Percentiles rank a stretch among this genome's conserved stretches.
Conservation (phyloP, 306 rosid genomes). For the Lotus japonicus region DNA sequence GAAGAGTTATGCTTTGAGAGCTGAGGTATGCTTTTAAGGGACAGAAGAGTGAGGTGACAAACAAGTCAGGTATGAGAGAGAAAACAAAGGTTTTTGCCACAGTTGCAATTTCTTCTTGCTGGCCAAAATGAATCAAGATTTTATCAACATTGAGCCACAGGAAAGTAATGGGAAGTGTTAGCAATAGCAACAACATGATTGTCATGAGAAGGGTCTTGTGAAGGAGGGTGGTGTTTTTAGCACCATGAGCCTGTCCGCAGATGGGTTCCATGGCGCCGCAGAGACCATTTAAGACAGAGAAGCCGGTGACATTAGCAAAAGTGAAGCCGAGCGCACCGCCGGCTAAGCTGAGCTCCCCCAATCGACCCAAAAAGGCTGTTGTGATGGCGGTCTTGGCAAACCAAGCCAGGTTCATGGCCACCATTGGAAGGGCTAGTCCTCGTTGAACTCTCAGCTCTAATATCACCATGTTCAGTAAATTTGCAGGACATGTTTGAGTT, state of each 20-base stretch:
- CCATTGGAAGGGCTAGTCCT: constrained; percentile 57
- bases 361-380: constrained; percentile 73
- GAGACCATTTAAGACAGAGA: constrained; percentile 78
- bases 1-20: constrained; percentile 61
- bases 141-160: constrained; percentile 79
- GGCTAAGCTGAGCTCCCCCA: constrained; percentile 69
- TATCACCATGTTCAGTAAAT: constrained; percentile 9
- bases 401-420: constrained; percentile 80
- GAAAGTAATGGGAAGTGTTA: constrained; percentile 60
- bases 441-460: constrained; percentile 58
- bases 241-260: constrained; percentile 92
- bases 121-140: constrained; percentile 67
- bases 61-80: constrained; percentile 71
- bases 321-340: constrained; percentile 78
- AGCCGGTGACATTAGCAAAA: constrained; percentile 91
- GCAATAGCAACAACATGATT: constrained; percentile 38
- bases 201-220: constrained; percentile 82
- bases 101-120: constrained; percentile 48
- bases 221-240: constrained; percentile 64
- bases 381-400: constrained; percentile 69
- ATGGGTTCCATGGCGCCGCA: constrained; percentile 88
- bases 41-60: constrained; percentile 56
- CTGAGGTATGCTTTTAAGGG: constrained; percentile 79
- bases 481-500: constrained; percentile 25
- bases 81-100: constrained; percentile 46